Evolutionary conservation across 192 early-diverging fungal genomes (phyloP).

Genomic region (Backusella luteola): DNA sequence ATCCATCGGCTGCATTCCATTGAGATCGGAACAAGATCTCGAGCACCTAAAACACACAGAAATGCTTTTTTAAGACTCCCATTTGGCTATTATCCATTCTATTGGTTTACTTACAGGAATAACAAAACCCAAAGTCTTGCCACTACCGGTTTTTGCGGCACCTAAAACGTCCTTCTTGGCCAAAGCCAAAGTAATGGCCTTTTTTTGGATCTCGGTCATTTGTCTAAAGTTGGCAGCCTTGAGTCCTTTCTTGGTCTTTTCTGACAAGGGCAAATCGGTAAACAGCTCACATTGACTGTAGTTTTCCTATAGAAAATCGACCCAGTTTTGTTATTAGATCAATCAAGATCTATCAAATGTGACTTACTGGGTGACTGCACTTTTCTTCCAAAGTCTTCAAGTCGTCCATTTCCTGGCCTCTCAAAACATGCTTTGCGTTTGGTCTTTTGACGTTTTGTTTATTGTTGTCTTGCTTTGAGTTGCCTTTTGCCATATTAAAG

Average conservation of each 20-base stretch:
- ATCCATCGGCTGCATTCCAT: slow-evolving; percentile 82
- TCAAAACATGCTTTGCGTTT: background rate
- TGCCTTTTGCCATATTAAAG: background rate
- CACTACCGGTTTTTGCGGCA: slow-evolving; percentile 85
- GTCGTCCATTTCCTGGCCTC: slow-evolving; percentile 6
- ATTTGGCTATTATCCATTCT: background rate
- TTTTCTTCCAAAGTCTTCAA: slow-evolving; percentile 14
- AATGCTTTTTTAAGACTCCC: background rate
- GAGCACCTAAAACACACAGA: slow-evolving; percentile 54
- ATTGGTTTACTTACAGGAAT: slow-evolving; percentile 55
- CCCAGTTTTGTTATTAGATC: background rate
- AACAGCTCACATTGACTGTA: slow-evolving; percentile 31
- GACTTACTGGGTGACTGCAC: slow-evolving; percentile 12
- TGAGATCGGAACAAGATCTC: slow-evolving; percentile 79
- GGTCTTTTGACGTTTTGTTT: background rate
- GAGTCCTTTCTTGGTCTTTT: slow-evolving; percentile 68
- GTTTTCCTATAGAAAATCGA: slow-evolving; percentile 21
- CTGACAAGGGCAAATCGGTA: slow-evolving; percentile 48
- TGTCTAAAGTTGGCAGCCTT: slow-evolving; percentile 81
- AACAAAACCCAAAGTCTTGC: slow-evolving; percentile 80
- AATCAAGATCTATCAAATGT: background rate
- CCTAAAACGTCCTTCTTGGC: slow-evolving; percentile 75
- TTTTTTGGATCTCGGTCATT: slow-evolving; percentile 93
- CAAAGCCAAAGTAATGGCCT: slow-evolving; percentile 69
- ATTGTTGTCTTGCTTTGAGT: background rate